Conservation (phyloP, 192 early-diverging fungal genomes). For the Cladochytrium replicatum region DNA sequence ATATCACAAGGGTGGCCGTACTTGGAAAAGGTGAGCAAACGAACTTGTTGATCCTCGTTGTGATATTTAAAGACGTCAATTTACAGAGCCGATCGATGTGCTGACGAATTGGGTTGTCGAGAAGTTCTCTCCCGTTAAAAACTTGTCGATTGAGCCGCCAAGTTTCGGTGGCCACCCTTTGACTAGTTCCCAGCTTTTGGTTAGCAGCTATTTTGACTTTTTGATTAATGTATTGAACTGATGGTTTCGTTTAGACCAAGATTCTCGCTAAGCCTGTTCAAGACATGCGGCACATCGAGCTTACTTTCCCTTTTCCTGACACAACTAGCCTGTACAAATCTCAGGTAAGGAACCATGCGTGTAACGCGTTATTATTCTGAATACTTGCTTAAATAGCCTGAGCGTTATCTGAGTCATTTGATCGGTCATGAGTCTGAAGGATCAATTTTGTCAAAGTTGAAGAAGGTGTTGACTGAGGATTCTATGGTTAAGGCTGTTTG, state of each 20-base stretch:
- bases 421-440: slow-evolving; percentile 89
- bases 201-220: no score
- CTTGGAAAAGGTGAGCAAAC: slow-evolving; percentile 57
- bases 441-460: slow-evolving; percentile 74
- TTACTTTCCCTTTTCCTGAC: slow-evolving; percentile 84
- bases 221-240: no score
- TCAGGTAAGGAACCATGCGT: slow-evolving; percentile 23
- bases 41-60: background rate
- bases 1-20: slow-evolving; percentile 89
- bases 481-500: background rate
- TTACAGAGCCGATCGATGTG: slow-evolving; percentile 70
- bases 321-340: slow-evolving; percentile 25
- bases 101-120: slow-evolving; percentile 74
- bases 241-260: background rate
- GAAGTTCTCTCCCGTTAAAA: slow-evolving; percentile 68
- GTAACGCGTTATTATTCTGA: background rate
- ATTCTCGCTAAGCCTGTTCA: slow-evolving; percentile 70
- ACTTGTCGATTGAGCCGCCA: slow-evolving; percentile 62
- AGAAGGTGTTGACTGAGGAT: slow-evolving; percentile 58
- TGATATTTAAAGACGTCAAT: slow-evolving; percentile 8
- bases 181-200: slow-evolving; percentile 57
- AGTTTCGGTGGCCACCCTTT: slow-evolving; percentile 65
- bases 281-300: slow-evolving; percentile 62
- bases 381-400: slow-evolving; percentile 40
- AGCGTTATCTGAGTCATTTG: slow-evolving; percentile 71